Evolutionary conservation across 2,329 filamentous ascomycete genomes (phyloP).

Genomic region (Didymella keratinophila): DNA sequence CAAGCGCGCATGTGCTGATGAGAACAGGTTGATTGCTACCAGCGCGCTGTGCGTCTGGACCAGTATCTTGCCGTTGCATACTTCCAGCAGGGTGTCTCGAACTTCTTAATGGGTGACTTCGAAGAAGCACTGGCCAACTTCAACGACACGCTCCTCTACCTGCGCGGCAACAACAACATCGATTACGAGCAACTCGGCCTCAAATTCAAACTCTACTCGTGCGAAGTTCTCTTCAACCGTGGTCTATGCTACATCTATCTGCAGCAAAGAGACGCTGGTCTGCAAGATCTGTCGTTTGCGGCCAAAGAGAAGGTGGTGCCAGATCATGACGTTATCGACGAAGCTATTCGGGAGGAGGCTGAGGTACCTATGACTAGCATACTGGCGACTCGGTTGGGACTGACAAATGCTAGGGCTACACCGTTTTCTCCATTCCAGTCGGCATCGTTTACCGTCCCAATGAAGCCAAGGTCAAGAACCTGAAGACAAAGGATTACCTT

Average conservation of each 20-base stretch:
- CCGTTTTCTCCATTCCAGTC: conserved; percentile 97
- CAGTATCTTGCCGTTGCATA: conserved; percentile 97
- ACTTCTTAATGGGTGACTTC: conserved; percentile 95
- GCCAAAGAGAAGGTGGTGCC: conserved; percentile 96
- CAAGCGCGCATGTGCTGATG: conserved; percentile 28
- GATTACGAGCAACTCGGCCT: conserved; percentile 96
- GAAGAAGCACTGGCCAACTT: conserved; percentile 98
- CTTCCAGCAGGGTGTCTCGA: conserved; percentile 98
- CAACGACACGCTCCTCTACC: conserved; percentile 94
- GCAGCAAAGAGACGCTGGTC: conserved; percentile 85
- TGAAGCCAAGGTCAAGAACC: conserved; percentile 96
- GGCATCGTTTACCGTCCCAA: conserved; percentile 95
- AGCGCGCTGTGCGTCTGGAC: conserved; percentile 87
- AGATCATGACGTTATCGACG: conserved; percentile 97
- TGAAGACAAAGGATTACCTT: conserved; percentile 97
- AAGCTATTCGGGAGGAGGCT: conserved; percentile 91
- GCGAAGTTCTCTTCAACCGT: conserved; percentile 96
- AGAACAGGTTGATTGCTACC: conserved; percentile 87
- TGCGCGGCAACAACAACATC: conserved; percentile 95
- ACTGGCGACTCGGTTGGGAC: conserved; percentile 2
- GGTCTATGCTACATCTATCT: conserved; percentile 97
- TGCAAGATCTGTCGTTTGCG: conserved; percentile 90
- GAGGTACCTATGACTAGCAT: conserved; percentile 66
- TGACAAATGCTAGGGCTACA: conserved; percentile 76
- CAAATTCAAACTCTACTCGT: conserved; percentile 95